Conservation (phyloP, 108 stramenopile species). For the Skeletonema marinoi region DNA sequence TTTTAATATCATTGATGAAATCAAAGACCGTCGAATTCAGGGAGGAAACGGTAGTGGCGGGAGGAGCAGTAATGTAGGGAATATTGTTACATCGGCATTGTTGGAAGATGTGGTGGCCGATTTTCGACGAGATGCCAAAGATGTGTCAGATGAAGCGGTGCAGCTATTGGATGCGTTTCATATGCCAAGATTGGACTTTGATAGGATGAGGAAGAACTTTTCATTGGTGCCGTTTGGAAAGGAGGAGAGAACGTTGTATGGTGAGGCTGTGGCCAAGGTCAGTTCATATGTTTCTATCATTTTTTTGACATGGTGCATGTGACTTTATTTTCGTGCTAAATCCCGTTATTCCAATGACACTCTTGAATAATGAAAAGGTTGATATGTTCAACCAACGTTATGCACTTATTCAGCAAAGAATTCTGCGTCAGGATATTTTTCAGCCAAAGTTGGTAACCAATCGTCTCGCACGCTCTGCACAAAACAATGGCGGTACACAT, state of each 20-base stretch:
- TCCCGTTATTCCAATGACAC: constrained; percentile 22
- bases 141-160: constrained; percentile 45
- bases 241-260: constrained; percentile 15
- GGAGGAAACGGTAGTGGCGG: neutral
- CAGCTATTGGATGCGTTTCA: constrained; percentile 31
- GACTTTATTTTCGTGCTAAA: constrained; percentile 21
- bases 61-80: neutral
- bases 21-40: constrained; percentile 41
- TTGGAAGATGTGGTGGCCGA: constrained; percentile 56
- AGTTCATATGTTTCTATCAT: constrained; percentile 15
- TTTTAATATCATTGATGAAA: constrained; percentile 42
- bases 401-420: constrained; percentile 71
- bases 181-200: constrained; percentile 31
- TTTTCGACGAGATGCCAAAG: constrained; percentile 19
- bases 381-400: constrained; percentile 80
- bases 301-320: constrained; percentile 54
- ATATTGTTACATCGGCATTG: constrained; percentile 47
- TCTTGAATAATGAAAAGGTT: constrained; percentile 23
- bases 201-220: constrained; percentile 40
- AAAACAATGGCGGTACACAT: constrained; percentile 9
- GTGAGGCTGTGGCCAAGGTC: constrained; percentile 42
- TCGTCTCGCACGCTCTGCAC: constrained; percentile 24
- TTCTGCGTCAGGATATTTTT: constrained; percentile 71
- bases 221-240: constrained; percentile 9
- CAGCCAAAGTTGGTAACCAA: constrained; percentile 55